Evolutionary conservation across 2,329 filamentous ascomycete species (phyloP), one percentile per base, ranked within the genome.

Genomic region (Chrysoporthe cubensis): DNA sequence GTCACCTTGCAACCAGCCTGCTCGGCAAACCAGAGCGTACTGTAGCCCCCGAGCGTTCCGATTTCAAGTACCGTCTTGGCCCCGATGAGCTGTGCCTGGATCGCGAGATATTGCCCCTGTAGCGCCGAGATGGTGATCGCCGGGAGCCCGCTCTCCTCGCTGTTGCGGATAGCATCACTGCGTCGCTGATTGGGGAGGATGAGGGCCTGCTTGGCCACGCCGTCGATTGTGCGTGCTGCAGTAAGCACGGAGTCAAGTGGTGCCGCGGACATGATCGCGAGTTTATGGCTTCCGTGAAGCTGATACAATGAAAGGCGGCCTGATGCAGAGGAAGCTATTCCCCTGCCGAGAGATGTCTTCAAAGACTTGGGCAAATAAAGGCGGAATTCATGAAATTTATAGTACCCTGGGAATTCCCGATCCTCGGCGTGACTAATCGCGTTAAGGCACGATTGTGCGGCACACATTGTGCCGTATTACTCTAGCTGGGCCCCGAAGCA

Each of bases 21-120:
- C 34, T 63, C 59, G 2, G 84, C 84, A 61, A 88, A 78, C 79
- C 83, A 87, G 65, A 87, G 84, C 16, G 82, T 80, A 1, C 80
- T 82, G 74, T 86, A 88, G 8, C 81, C 85, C 14, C 85, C 85
- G 37, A 88, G 74, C 0, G 84, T 87, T 34, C 86, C 86, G 60
- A 88, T 77, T 72, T 88, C 86, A 46, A 88, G 81, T 2, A 83
- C 77, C 4, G 75, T 72, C 64, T 78, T 78, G 48, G 77, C 78
- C 32, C 73, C 71, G 1, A 77, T 75, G 44, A 80, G 69, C 58
- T 76, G 76, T 62, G 76, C 75, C 57, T 81, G 80, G 16, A 83
- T 71, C 13, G 79, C 75, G 9, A 83, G 74, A 59, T 76, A 78
- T 65, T 80, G 78, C 42, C 79, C 80, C 56, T 79, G 73, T 9